Evolutionary conservation across 768 basidiomycete genomes (phyloP).

Genomic region (Russula vinacea): DNA sequence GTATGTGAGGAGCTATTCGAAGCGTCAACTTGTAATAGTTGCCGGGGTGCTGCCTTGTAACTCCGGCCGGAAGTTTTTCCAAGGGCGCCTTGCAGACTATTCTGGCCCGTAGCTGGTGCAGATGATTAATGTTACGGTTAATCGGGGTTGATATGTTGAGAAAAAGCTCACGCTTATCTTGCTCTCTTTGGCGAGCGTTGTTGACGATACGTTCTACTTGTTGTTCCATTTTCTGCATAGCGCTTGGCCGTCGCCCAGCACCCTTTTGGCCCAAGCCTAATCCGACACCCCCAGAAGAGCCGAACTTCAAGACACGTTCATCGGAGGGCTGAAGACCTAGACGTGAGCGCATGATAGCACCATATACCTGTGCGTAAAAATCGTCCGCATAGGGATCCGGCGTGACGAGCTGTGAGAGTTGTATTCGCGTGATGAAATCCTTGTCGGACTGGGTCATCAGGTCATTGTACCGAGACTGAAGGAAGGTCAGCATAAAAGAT

Average conservation of each 20-base stretch:
- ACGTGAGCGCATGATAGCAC: slow-evolving; percentile 76
- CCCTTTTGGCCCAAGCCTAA: slow-evolving; percentile 72
- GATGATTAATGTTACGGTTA: slow-evolving; percentile 14
- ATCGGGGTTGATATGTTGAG: slow-evolving; percentile 32
- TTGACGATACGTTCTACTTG: slow-evolving; percentile 97
- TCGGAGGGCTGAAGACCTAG: slow-evolving; percentile 69
- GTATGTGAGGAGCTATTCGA: slow-evolving; percentile 44
- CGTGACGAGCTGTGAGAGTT: slow-evolving; percentile 96
- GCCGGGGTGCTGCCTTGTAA: slow-evolving; percentile 94
- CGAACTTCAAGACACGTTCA: slow-evolving; percentile 81
- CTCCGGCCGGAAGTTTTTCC: slow-evolving; percentile 93
- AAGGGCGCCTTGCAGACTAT: slow-evolving; percentile 86
- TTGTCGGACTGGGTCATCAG: slow-evolving; percentile 98
- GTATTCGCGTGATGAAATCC: slow-evolving; percentile 98
- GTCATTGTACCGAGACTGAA: slow-evolving; percentile 85
- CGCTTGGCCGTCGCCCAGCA: slow-evolving; percentile 68
- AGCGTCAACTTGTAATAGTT: slow-evolving; percentile 85
- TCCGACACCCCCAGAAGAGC: slow-evolving; percentile 78
- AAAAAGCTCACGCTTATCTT: slow-evolving; percentile 61
- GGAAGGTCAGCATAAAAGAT: slow-evolving; percentile 7
- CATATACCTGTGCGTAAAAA: slow-evolving; percentile 96
- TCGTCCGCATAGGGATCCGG: slow-evolving; percentile 97
- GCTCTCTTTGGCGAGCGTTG: slow-evolving; percentile 81
- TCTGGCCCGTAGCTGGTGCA: slow-evolving; percentile 43
- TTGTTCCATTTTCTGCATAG: slow-evolving; percentile 89